Conservation (phyloP, 2,329 filamentous ascomycete genomes). For the Metarhizium album region DNA sequence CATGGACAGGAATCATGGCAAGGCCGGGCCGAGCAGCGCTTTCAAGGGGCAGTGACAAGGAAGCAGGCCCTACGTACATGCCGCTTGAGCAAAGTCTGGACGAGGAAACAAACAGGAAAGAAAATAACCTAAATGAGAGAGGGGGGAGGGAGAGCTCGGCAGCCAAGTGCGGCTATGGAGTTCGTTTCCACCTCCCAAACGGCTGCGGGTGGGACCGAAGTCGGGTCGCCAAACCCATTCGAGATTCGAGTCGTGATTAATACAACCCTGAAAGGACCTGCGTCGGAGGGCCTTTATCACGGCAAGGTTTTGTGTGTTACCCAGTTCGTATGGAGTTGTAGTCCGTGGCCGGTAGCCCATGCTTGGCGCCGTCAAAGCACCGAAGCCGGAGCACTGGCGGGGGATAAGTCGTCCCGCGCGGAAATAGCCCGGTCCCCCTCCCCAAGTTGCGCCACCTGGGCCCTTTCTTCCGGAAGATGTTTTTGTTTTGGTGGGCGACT, state of each 20-base stretch:
- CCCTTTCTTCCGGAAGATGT: background rate
- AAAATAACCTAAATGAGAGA: too few species aligned
- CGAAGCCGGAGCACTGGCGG: background rate
- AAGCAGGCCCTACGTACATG: background rate
- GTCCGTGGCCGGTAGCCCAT: background rate
- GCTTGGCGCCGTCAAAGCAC: background rate
- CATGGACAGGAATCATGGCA: background rate
- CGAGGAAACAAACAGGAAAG: too few species aligned
- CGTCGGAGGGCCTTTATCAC: background rate
- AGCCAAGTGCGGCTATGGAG: background rate
- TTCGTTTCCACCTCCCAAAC: background rate
- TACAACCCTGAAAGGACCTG: background rate
- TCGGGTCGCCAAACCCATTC: background rate
- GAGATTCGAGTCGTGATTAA: background rate
- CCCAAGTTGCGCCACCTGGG: background rate
- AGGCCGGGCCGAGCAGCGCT: background rate
- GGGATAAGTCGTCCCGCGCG: background rate
- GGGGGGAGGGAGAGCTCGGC: background rate
- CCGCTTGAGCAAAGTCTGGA: too few species aligned
- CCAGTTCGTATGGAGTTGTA: background rate
- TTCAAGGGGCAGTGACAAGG: background rate
- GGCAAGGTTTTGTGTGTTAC: too few species aligned
- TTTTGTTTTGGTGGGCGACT: background rate
- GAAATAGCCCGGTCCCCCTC: background rate
- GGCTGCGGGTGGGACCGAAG: background rate